Evolutionary conservation across 1,284 basidiomycete genomes (phyloP).

Genomic region (Cutaneotrichosporon cutaneum): DNA sequence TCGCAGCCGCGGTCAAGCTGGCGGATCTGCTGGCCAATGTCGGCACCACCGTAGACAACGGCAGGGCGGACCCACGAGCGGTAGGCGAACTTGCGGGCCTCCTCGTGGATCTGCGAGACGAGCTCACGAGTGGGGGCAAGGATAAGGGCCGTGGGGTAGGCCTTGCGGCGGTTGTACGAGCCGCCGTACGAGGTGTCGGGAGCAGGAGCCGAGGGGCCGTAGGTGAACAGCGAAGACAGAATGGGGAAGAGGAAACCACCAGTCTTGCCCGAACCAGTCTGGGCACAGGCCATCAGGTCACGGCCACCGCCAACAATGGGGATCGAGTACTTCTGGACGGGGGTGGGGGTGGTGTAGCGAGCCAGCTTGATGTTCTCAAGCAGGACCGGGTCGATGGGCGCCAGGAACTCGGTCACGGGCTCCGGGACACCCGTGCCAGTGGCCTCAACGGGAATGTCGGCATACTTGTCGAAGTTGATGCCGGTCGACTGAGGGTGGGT

Average conservation of each 20-base stretch:
- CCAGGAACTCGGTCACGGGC: constrained; percentile 82
- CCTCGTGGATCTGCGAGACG: constrained; percentile 98
- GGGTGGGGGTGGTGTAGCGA: constrained; percentile 91
- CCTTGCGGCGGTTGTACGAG: constrained; percentile 80
- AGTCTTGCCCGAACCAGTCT: constrained; percentile 99
- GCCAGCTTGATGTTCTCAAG: constrained; percentile 93
- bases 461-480: constrained; percentile 99
- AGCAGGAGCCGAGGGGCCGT: constrained; percentile 68
- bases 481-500: constrained; percentile 79
- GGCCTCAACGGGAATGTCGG: constrained; percentile 98
- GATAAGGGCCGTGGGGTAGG: constrained; percentile 92
- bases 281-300: constrained; percentile 99
- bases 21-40: constrained; percentile 93
- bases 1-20: constrained; percentile 96
- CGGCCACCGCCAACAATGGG: constrained; percentile 88
- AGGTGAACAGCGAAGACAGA: constrained; percentile 85
- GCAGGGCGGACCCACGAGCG: constrained; percentile 99
- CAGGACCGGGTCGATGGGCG: constrained; percentile 88
- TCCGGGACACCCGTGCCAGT: constrained; percentile 95
- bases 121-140: constrained; percentile 98
- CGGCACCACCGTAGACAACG: constrained; percentile 98
- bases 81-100: constrained; percentile 98
- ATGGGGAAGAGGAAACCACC: constrained; percentile 99
- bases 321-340: constrained; percentile 99
- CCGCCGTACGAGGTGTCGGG: constrained; percentile 57